phyloP scores from a whole-genome alignment of 1,139 yeast genomes.

The Candida sanyaensis region DNA sequence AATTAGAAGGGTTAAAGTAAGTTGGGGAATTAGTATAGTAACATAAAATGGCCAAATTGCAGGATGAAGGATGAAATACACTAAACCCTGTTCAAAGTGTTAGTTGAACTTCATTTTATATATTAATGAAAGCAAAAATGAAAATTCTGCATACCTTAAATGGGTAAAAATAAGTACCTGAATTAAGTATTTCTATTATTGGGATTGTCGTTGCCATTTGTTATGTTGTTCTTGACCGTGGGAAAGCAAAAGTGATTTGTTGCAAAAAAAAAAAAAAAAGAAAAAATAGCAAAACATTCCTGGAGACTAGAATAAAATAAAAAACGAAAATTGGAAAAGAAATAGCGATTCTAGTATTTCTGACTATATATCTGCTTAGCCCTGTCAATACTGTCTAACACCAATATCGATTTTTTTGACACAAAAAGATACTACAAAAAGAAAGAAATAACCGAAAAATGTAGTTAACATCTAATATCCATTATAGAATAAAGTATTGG shows the following conservation, averaged over 20 bases:
- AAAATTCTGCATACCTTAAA: slow-evolving; percentile 22
- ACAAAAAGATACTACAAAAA: too few species aligned
- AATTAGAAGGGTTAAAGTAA: slow-evolving; percentile 43
- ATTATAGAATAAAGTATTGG: too few species aligned
- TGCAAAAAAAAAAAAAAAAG: slow-evolving; percentile 5
- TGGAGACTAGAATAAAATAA: too few species aligned
- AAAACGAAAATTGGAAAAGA: too few species aligned
- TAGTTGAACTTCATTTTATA: neutral
- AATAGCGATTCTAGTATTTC: too few species aligned
- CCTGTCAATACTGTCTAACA: too few species aligned
- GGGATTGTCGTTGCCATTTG: slow-evolving; percentile 7
- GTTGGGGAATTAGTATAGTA: slow-evolving; percentile 51
- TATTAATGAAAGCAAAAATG: slow-evolving; percentile 6
- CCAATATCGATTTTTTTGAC: too few species aligned
- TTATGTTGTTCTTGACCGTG: neutral
- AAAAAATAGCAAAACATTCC: neutral
- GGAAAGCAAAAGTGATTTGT: neutral
- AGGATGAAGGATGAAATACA: slow-evolving; percentile 45
- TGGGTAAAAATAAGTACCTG: slow-evolving; percentile 30
- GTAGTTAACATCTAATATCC: too few species aligned
- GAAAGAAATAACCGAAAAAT: too few species aligned
- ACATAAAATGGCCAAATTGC: slow-evolving; percentile 54
- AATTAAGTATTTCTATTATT: slow-evolving; percentile 13
- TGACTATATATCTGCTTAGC: too few species aligned
- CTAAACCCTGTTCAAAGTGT: slow-evolving; percentile 34